Percentiles rank a stretch among this genome's conserved stretches.
phyloP scores from a whole-genome alignment of 1,139 yeast species.

The Pichia sp. region DNA sequence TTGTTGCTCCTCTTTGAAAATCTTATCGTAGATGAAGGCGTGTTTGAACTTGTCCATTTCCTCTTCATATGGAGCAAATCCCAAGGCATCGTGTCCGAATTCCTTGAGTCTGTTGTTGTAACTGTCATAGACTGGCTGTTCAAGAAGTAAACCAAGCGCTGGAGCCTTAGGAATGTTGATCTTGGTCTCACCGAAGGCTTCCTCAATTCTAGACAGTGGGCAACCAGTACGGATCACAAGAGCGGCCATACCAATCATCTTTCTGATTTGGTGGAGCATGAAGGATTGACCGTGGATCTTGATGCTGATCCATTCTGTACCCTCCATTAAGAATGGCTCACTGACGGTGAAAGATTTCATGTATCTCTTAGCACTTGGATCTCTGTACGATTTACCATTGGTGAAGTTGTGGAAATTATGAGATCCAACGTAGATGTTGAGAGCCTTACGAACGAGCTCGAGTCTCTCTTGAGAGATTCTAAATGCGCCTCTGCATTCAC shows the following conservation, averaged over 20 bases:
- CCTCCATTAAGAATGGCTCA: constrained; percentile 90
- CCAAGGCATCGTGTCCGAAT: constrained; percentile 74
- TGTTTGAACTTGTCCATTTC: constrained; percentile 83
- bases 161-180: constrained; percentile 97
- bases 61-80: constrained; percentile 56
- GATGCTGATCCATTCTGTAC: constrained; percentile 93
- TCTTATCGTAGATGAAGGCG: constrained; percentile 85
- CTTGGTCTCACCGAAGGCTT: constrained; percentile 67
- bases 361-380: constrained; percentile 74
- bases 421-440: constrained; percentile 72
- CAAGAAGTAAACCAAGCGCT: constrained; percentile 83
- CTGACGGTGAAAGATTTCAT: constrained; percentile 75
- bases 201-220: constrained; percentile 67
- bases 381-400: constrained; percentile 78
- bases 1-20: constrained; percentile 78
- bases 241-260: constrained; percentile 96
- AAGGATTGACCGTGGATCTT: constrained; percentile 98
- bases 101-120: constrained; percentile 66
- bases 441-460: constrained; percentile 54
- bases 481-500: constrained; percentile 59
- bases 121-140: constrained; percentile 86
- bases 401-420: constrained; percentile 97
- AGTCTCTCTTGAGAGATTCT: constrained; percentile 59
- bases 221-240: constrained; percentile 80
- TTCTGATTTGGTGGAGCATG: constrained; percentile 96